phyloP scores from a whole-genome alignment of 2,329 filamentous ascomycete species.

The Periconia macrospinosa region DNA sequence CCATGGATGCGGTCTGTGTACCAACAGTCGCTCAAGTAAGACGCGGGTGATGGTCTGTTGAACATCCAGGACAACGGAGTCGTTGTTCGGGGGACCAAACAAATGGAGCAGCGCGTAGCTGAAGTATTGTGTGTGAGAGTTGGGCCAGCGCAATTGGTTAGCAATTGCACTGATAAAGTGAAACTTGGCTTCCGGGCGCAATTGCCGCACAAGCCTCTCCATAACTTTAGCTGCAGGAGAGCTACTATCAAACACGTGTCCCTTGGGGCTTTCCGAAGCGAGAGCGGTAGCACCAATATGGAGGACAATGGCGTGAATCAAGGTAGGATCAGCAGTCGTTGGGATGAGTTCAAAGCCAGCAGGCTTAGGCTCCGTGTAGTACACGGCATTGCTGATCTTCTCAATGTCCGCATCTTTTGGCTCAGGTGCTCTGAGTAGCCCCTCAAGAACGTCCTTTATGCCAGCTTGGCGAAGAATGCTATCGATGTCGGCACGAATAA shows the following conservation, averaged over 20 bases:
- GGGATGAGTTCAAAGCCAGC: slow-evolving; percentile 68
- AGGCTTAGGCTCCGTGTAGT: slow-evolving; percentile 59
- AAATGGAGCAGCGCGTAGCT: slow-evolving; percentile 81
- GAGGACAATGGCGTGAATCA: slow-evolving; percentile 82
- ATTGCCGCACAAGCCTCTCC: slow-evolving; percentile 73
- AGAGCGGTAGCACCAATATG: slow-evolving; percentile 78
- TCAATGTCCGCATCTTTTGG: slow-evolving; percentile 73
- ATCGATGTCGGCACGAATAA: slow-evolving; percentile 65
- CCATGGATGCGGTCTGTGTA: slow-evolving; percentile 94
- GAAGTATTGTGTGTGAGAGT: slow-evolving; percentile 90
- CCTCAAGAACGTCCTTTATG: slow-evolving; percentile 58
- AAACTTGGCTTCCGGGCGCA: slow-evolving; percentile 78
- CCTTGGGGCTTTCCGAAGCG: slow-evolving; percentile 59
- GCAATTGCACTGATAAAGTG: slow-evolving; percentile 81
- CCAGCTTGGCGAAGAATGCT: slow-evolving; percentile 53
- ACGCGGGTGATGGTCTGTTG: slow-evolving; percentile 90
- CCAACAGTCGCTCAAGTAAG: slow-evolving; percentile 82
- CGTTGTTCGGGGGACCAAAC: slow-evolving; percentile 63
- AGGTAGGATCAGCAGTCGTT: slow-evolving; percentile 67
- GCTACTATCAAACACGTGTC: slow-evolving; percentile 65
- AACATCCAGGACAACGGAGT: slow-evolving; percentile 72
- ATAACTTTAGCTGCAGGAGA: slow-evolving; percentile 72
- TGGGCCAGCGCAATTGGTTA: slow-evolving; percentile 90
- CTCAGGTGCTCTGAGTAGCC: slow-evolving; percentile 54
- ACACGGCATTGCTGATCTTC: slow-evolving; percentile 74